Evolutionary conservation across 78 protist species (phyloP), one percentile per base, ranked within the genome.

Genomic region (Isochrysis galbana): DNA sequence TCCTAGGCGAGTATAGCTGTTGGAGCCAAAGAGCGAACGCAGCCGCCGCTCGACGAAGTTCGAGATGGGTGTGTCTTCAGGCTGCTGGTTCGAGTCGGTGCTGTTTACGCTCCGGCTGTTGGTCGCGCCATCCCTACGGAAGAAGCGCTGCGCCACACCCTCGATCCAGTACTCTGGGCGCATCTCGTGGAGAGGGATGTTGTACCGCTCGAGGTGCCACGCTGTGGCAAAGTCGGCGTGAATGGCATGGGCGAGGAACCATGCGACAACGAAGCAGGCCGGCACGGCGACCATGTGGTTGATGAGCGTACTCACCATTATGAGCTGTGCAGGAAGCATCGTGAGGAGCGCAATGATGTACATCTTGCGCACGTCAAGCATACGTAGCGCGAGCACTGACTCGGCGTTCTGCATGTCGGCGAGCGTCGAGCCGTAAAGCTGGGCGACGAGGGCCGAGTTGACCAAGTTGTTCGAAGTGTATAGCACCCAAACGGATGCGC

Each of bases 171-270:
- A 26, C 74, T 11, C 17, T 26, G 74, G 36, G 32, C 32, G 74
- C 74, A 26, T 11, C 74, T 11, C 32, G 74, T 3, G 14, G 74
- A 26, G 74, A 67, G 17, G 17, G 74, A 67, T 26, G 17, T 67
- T 67, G 74, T 26, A 26, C 74, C 74, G 32, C 74, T 26, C 36
- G 36, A 11, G 74, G 74, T 67, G 74, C 74, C 17, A 11, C 11
- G 74, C 74, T 23, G 74, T 67, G 80, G 22, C 80, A 41, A n/a
- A 70, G 80, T 70, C 80, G 34, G 34, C 80, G 80, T 70, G 80
- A 41, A 70, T 34, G 2, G 41, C 41, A 41, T 70, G 34, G 42
- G 22, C 41, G 42, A 70, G 36, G 61, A 51, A 51, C 61, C n/a
- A 4, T 36, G 17, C 36, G 80, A 34, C 41, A 41, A 70, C 41